Base-by-base conservation (phyloP, 345 rosid genomes). In the Odontarrhena argentea region DNA sequence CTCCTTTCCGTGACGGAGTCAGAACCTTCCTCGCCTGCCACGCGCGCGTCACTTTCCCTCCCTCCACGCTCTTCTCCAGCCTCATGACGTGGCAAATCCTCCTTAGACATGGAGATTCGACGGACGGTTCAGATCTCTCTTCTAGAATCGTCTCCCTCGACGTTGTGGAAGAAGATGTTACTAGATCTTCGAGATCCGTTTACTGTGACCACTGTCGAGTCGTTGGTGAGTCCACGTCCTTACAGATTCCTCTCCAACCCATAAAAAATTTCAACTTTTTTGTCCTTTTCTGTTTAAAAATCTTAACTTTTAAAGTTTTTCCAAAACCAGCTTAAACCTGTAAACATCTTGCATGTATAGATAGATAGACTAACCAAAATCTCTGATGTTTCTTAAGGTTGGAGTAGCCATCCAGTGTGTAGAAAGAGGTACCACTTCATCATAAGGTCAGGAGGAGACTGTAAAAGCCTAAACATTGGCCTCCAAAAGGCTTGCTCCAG, bases 141-240 rank as follows among this genome's bases (percentile, higher is more conserved):
- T 60, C 84, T 6, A 51, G 25, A 7, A 59, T 80, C 45, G 76
- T 81, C 26, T 64, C 80, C 8, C 81, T 85, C 12, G 85, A 87
- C 54, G 63, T 89, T 44, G 83, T 87, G 30, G 91, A 87, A 70
- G 96, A 87, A 65, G 93, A 87, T 40, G 89, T 87, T 4, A 79
- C 87, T 35, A 77, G 82, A 80, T 81, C 87, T 32, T 12, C 82
- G 59, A 83, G 87, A 84, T 89, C 93, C 35, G 83, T 80, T 15
- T 85, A 89, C 75, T 89, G 93, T 59, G 86, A 85, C 74, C 89
- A 87, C 81, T 89, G 93, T 72, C 85, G 86, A 37, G 93, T 89
- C 47, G 87, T 87, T 18, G 93, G 96, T 88, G 80, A 83, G 96
- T 85, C 64, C 14, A 47, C 70, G 68, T 69, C 28, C 56, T 61